These are phyloP conservation scores for Viridothelium virens DNA, from an alignment of 495 filamentous ascomycete genomes.

Conservation along the genomic window DNA sequence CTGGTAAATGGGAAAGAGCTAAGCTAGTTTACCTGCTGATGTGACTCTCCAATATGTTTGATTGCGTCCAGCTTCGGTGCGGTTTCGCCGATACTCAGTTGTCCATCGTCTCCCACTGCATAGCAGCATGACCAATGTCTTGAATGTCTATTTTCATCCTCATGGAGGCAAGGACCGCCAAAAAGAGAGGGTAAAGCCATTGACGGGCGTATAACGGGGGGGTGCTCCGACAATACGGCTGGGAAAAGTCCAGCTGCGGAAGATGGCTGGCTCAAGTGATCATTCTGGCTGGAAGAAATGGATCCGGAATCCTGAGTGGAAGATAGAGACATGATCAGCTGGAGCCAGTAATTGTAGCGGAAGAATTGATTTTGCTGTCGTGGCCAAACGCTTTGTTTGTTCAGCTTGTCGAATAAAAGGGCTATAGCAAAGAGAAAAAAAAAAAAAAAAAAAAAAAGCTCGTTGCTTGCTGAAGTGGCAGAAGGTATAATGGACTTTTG, in stretches of 20 bases:
- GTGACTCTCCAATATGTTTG: background rate
- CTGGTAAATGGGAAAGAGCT: background rate
- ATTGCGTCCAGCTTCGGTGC: background rate
- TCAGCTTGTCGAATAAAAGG: background rate
- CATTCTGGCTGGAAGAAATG: background rate
- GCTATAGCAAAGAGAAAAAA: background rate
- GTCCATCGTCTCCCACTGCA: background rate
- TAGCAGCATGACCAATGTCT: background rate
- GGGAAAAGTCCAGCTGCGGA: background rate
- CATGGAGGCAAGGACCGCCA: slow-evolving; percentile 2
- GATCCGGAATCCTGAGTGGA: background rate
- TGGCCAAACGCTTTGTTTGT: background rate
- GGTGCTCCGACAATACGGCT: background rate
- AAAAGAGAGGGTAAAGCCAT: background rate
- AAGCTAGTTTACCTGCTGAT: background rate
- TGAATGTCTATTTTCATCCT: background rate
- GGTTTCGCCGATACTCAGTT: background rate
- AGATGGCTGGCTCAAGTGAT: background rate
- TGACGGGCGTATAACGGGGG: background rate
- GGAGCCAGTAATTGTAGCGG: background rate
- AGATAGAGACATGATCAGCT: background rate
- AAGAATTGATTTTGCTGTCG: background rate
- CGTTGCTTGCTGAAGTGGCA: no score
- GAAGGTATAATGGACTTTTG: no score
- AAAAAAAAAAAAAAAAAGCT: background rate